These are phyloP conservation scores for Linanthus parryae DNA, from an alignment of 148 eudicot species.

Conservation along the genomic window DNA sequence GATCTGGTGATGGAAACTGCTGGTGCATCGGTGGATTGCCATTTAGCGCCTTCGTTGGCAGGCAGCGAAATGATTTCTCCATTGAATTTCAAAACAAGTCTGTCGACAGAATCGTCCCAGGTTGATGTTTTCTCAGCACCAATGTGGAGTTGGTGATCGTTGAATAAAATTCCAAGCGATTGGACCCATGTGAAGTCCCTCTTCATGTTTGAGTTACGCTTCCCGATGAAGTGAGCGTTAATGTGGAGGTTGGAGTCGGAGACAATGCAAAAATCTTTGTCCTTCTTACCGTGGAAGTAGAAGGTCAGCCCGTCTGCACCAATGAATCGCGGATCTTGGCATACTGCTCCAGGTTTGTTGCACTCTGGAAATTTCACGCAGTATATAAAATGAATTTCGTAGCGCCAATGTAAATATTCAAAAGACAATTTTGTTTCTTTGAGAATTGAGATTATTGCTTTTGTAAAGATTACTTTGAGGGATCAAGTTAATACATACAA, in stretches of 20 bases:
- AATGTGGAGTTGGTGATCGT: conserved; percentile 16
- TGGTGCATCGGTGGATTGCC: conserved; percentile 10
- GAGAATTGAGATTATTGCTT: no score
- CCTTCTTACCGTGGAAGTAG: conserved; percentile 32
- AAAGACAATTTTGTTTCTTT: background rate
- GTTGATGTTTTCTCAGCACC: conserved; percentile 20
- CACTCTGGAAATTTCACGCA: conserved; percentile 9
- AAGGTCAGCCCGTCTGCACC: conserved; percentile 31
- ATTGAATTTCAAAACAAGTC: conserved; percentile 12
- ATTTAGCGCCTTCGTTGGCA: conserved; percentile 11
- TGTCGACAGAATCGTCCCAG: conserved; percentile 21
- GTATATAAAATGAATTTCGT: background rate
- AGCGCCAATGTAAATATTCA: background rate
- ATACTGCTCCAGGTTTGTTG: conserved; percentile 27
- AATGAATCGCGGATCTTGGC: conserved; percentile 27
- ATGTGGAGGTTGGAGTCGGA: conserved; percentile 25
- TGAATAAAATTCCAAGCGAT: conserved; percentile 25
- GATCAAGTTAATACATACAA: no score
- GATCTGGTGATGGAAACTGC: conserved; percentile 27
- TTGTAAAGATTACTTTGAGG: no score
- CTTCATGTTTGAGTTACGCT: conserved; percentile 14
- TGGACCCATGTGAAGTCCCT: conserved; percentile 43
- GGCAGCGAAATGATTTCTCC: conserved; percentile 15
- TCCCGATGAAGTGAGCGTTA: conserved; percentile 28
- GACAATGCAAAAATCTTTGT: conserved; percentile 23